A percentile compares a stretch with the other conserved stretches of the same genome.
These are phyloP conservation scores for Skeletonema potamos DNA, from an alignment of 108 stramenopile species.

Conservation along the genomic window DNA sequence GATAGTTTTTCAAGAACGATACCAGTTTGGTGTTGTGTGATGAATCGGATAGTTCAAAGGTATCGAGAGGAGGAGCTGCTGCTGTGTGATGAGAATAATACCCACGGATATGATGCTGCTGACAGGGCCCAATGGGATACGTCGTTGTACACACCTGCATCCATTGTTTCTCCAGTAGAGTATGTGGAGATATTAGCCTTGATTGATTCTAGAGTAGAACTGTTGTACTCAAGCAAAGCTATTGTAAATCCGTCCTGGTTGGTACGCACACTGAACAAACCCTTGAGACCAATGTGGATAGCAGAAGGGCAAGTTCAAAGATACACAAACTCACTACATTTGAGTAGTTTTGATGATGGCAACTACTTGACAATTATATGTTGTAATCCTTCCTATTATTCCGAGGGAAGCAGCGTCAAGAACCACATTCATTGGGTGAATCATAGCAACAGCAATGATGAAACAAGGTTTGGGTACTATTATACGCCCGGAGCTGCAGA, in stretches of 20 bases:
- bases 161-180: slow-evolving; percentile 52
- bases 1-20: slow-evolving; percentile 78
- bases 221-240: slow-evolving; percentile 51
- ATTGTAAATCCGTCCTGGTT: slow-evolving; percentile 53
- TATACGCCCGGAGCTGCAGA: slow-evolving; percentile 78
- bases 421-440: slow-evolving; percentile 36
- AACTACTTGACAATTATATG: slow-evolving; percentile 51
- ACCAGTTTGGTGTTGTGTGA: slow-evolving; percentile 73
- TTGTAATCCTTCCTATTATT: slow-evolving; percentile 49
- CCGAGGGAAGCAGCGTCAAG: slow-evolving; percentile 2
- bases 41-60: slow-evolving; percentile 59
- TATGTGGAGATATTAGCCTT: slow-evolving; percentile 40
- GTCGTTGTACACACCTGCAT: slow-evolving; percentile 51
- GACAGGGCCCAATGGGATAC: slow-evolving; percentile 38
- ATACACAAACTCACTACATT: slow-evolving; percentile 34
- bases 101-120: not conserved
- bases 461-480: slow-evolving; percentile 21
- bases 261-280: slow-evolving; percentile 14
- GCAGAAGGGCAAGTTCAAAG: slow-evolving; percentile 7
- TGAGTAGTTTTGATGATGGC: slow-evolving; percentile 2
- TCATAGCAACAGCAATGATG: not conserved
- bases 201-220: slow-evolving; percentile 58
- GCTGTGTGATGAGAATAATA: not conserved
- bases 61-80: slow-evolving; percentile 38
- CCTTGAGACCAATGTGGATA: slow-evolving; percentile 33